Conservation (phyloP, 73 alveolate genomes). For the Paramecium sexaurelia region DNA sequence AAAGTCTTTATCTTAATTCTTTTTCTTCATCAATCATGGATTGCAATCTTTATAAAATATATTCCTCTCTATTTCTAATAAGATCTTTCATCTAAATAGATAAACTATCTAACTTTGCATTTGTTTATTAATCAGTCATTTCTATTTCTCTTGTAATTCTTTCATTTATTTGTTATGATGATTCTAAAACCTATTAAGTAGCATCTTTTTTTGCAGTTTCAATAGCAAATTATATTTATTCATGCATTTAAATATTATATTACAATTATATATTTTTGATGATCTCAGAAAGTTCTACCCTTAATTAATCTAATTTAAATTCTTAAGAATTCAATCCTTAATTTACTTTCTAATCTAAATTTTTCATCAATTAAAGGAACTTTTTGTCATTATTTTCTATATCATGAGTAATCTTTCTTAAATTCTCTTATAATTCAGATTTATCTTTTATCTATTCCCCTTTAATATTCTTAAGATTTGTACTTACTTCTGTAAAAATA, state of each 20-base stretch:
- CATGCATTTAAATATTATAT: neutral
- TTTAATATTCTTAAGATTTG: neutral
- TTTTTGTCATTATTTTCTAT: neutral
- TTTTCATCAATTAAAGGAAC: neutral
- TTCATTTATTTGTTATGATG: neutral
- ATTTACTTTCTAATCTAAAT: neutral
- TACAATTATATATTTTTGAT: neutral
- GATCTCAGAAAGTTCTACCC: neutral
- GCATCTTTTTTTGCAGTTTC: slow-evolving; percentile 3
- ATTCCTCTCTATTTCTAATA: slow-evolving; percentile 10
- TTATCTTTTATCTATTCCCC: neutral
- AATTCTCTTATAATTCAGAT: neutral
- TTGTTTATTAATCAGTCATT: neutral
- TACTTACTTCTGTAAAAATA: slow-evolving; percentile 33
- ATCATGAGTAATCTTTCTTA: neutral
- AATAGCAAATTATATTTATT: neutral
- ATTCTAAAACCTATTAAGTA: neutral
- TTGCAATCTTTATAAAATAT: neutral
- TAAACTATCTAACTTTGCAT: neutral
- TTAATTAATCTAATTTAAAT: neutral
- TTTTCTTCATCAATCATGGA: slow-evolving; percentile 6
- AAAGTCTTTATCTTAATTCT: slow-evolving; percentile 24
- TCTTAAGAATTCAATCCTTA: neutral
- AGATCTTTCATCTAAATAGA: neutral
- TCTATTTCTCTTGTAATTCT: slow-evolving; percentile 30